Percentiles rank a stretch among this genome's conserved stretches.
phyloP scores from a whole-genome alignment of 257 asterid genomes.

The Leonotis leonurus region DNA sequence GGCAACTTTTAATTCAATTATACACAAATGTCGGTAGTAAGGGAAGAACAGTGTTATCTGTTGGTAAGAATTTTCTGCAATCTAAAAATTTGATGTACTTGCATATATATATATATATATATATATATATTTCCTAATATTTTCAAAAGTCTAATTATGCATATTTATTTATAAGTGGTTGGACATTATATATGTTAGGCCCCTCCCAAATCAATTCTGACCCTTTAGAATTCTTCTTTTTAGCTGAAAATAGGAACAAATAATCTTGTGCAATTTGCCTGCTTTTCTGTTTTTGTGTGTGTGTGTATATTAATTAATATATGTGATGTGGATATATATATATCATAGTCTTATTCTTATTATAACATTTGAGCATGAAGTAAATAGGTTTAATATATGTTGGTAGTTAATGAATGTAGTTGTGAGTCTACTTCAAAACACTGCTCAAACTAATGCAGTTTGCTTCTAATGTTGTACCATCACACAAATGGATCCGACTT shows the following conservation, averaged over 20 bases:
- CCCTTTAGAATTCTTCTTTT: neutral
- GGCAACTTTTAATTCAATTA: too few species aligned
- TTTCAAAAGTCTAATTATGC: neutral
- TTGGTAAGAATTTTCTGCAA: too few species aligned
- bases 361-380: neutral
- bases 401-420: neutral
- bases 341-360: too few species aligned
- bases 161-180: neutral
- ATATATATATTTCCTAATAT: neutral
- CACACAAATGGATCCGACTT: too few species aligned
- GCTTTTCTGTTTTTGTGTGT: too few species aligned
- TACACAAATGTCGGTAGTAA: too few species aligned
- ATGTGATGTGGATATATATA: too few species aligned
- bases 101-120: too few species aligned
- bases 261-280: neutral
- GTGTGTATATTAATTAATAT: too few species aligned
- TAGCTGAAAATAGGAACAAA: neutral
- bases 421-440: neutral
- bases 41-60: too few species aligned
- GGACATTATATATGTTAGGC: neutral
- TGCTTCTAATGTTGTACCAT: neutral
- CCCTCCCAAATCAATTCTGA: neutral
- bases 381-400: neutral
- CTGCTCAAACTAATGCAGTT: neutral
- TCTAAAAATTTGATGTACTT: too few species aligned